A percentile compares a stretch with the other conserved stretches of the same genome.
Evolutionary conservation across 768 basidiomycete species (phyloP).

Genomic region (Calocera cornea): DNA sequence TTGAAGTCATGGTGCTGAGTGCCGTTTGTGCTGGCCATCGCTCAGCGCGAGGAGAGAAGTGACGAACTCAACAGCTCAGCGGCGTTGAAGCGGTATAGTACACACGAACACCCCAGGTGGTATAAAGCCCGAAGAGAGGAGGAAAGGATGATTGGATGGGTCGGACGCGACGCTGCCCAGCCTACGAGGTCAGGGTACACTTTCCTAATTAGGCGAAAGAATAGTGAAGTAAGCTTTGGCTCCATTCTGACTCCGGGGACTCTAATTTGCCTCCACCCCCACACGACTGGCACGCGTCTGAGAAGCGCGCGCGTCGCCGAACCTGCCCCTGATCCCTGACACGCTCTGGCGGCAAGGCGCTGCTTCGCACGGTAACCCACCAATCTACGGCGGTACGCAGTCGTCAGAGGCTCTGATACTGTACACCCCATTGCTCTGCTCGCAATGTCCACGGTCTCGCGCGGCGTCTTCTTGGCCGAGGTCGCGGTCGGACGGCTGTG

Average conservation of each 20-base stretch:
- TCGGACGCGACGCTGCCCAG: not conserved
- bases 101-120: not conserved
- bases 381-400: too few species aligned
- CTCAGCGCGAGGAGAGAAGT: not conserved
- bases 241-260: not conserved
- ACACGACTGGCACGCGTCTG: not conserved
- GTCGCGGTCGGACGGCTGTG: not conserved
- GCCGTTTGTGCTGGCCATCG: constrained; percentile 1
- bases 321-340: not conserved
- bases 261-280: not conserved
- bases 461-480: too few species aligned
- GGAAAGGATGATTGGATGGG: not conserved
- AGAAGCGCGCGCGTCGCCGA: not conserved
- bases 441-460: too few species aligned
- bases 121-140: not conserved
- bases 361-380: not conserved
- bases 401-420: too few species aligned
- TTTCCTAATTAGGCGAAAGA: not conserved
- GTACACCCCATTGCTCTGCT: too few species aligned
- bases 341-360: not conserved
- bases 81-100: not conserved
- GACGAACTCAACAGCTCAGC: not conserved
- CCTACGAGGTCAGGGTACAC: not conserved
- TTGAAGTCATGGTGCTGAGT: not conserved
- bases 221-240: not conserved